Evolutionary conservation across 352 stramenopile species (phyloP).

Genomic region (Phytophthora niederhauseri): DNA sequence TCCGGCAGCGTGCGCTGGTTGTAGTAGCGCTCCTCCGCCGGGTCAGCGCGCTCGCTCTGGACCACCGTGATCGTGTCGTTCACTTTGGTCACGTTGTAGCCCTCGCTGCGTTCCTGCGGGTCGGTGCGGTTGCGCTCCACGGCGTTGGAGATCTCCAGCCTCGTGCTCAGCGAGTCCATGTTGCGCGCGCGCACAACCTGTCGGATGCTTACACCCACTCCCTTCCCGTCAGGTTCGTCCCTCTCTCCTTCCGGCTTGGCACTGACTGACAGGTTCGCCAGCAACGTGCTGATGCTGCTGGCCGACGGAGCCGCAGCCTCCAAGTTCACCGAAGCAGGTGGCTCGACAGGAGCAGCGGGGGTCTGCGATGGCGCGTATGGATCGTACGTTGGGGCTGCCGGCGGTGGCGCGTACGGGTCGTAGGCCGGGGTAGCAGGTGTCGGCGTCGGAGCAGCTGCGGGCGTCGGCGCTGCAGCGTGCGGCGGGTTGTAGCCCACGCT

Average conservation of each 20-base stretch:
- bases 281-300: conserved; percentile 63
- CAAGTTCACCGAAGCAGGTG: conserved; percentile 54
- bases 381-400: conserved; percentile 34
- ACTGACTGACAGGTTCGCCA: conserved; percentile 65
- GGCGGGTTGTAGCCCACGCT: conserved; percentile 38
- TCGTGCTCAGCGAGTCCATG: conserved; percentile 78
- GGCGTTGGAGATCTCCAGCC: conserved; percentile 72
- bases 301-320: conserved; percentile 40
- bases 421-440: conserved; percentile 24
- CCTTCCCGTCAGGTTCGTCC: conserved; percentile 71
- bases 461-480: conserved; percentile 23
- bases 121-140: conserved; percentile 68
- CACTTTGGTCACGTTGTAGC: conserved; percentile 80
- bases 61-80: conserved; percentile 74
- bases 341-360: conserved; percentile 36
- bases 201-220: conserved; percentile 61
- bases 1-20: conserved; percentile 70
- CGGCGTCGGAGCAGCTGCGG: conserved; percentile 19
- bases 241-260: conserved; percentile 46
- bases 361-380: conserved; percentile 41
- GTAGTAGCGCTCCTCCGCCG: conserved; percentile 75
- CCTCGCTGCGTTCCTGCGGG: conserved; percentile 58
- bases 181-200: conserved; percentile 58
- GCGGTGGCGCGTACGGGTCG: conserved; percentile 35
- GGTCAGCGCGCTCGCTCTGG: conserved; percentile 60